Evolutionary conservation across 2,329 filamentous ascomycete genomes (phyloP).

Genomic region (Claviceps humidiphila): DNA sequence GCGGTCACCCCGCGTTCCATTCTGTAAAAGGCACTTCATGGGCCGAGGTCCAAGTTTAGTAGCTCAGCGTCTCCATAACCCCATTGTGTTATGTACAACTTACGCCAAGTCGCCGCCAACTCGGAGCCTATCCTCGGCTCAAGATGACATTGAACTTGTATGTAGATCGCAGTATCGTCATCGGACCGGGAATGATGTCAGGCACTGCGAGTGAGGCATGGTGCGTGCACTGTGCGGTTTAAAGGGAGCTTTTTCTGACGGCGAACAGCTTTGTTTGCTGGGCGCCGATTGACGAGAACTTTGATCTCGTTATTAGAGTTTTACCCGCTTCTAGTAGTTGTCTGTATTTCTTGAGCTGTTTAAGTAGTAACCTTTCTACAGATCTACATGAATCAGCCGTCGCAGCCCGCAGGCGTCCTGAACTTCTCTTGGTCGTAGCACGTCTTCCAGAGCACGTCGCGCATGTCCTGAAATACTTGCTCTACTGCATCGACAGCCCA

Average conservation of each 20-base stretch:
- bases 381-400: conserved; percentile 15
- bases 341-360: too few species aligned
- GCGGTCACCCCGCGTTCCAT: too few species aligned
- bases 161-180: too few species aligned
- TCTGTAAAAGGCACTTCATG: too few species aligned
- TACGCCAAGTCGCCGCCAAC: too few species aligned
- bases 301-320: too few species aligned
- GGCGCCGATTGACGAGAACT: too few species aligned
- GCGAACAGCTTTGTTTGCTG: not conserved
- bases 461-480: conserved; percentile 68
- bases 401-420: conserved; percentile 51
- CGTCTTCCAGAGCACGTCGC: conserved; percentile 75
- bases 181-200: too few species aligned
- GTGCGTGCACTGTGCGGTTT: not conserved
- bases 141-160: not conserved
- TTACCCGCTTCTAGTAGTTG: too few species aligned
- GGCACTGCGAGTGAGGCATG: not conserved
- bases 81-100: too few species aligned
- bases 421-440: conserved; percentile 42
- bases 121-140: not conserved
- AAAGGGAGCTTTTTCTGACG: not conserved
- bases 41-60: too few species aligned
- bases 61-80: too few species aligned
- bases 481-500: conserved; percentile 87
- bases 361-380: not conserved